phyloP scores from a whole-genome alignment of 805 yeast genomes.

The Danielia oregonensis region DNA sequence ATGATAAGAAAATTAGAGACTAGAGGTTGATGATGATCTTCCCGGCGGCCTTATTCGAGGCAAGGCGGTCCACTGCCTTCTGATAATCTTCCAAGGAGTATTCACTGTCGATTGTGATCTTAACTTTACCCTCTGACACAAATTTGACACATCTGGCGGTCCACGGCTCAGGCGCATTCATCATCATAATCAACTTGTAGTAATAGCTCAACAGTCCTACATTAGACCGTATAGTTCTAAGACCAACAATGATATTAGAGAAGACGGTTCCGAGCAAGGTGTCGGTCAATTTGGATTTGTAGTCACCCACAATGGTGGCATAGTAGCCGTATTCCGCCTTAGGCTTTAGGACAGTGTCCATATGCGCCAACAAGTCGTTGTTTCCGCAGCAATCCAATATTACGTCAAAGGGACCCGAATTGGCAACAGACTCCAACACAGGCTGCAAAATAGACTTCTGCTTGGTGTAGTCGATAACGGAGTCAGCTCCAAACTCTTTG shows the following conservation, averaged over 20 bases:
- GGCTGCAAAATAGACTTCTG: constrained; percentile 31
- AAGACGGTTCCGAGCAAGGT: background rate
- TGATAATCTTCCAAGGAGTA: constrained; percentile 45
- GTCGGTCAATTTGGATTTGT: constrained; percentile 30
- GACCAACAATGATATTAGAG: background rate
- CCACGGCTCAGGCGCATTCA: constrained; percentile 12
- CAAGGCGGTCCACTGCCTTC: constrained; percentile 48
- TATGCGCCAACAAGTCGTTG: constrained; percentile 41
- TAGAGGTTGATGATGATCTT: constrained; percentile 49
- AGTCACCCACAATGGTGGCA: constrained; percentile 57
- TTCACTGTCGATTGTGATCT: constrained; percentile 52
- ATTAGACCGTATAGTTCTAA: constrained; percentile 9
- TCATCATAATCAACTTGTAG: constrained; percentile 15
- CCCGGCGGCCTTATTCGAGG: constrained; percentile 54
- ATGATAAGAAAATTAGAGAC: too few species aligned
- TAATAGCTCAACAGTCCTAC: constrained; percentile 26
- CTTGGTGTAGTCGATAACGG: constrained; percentile 54
- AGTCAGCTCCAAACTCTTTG: constrained; percentile 52
- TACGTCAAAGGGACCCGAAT: constrained; percentile 47
- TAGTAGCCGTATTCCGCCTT: constrained; percentile 41
- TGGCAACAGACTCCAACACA: constrained; percentile 31
- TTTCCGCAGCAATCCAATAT: constrained; percentile 68
- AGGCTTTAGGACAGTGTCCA: constrained; percentile 43
- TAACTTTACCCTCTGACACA: constrained; percentile 42
- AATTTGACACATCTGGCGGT: constrained; percentile 30